These are phyloP conservation scores for Styphnolobium japonicum DNA, from an alignment of 306 rosid species.

Conservation along the genomic window DNA sequence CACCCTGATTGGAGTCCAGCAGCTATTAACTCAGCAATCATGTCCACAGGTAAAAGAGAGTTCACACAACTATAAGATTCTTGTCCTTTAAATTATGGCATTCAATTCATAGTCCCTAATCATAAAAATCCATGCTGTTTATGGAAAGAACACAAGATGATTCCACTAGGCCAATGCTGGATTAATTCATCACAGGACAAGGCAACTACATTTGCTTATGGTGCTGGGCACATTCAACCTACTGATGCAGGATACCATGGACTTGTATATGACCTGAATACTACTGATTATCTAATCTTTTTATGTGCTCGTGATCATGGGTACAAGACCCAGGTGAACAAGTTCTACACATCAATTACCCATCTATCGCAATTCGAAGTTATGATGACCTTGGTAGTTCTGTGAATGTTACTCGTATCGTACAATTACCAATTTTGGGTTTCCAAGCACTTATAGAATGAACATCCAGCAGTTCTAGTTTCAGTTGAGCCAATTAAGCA, in stretches of 20 bases:
- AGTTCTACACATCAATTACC: constrained; percentile 45
- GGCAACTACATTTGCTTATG: constrained; percentile 47
- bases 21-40: no score
- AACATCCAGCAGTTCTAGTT: constrained; percentile 18
- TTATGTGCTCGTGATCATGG: constrained; percentile 49
- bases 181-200: not conserved
- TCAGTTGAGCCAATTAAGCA: constrained; percentile 24
- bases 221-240: constrained; percentile 47
- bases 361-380: constrained; percentile 32
- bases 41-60: constrained; percentile 39
- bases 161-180: constrained; percentile 5
- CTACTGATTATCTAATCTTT: constrained; percentile 42
- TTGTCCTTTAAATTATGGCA: no score
- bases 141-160: constrained; percentile 36
- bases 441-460: constrained; percentile 35
- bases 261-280: constrained; percentile 35
- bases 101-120: no score
- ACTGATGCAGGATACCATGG: constrained; percentile 45
- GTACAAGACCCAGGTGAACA: constrained; percentile 16
- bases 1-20: constrained; percentile 46
- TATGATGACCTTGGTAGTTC: not conserved
- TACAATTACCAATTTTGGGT: no score
- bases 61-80: no score
- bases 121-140: not conserved
- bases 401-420: no score